These are phyloP conservation scores for Candida ascalaphidarum DNA, from an alignment of 805 yeast genomes.

Conservation along the genomic window DNA sequence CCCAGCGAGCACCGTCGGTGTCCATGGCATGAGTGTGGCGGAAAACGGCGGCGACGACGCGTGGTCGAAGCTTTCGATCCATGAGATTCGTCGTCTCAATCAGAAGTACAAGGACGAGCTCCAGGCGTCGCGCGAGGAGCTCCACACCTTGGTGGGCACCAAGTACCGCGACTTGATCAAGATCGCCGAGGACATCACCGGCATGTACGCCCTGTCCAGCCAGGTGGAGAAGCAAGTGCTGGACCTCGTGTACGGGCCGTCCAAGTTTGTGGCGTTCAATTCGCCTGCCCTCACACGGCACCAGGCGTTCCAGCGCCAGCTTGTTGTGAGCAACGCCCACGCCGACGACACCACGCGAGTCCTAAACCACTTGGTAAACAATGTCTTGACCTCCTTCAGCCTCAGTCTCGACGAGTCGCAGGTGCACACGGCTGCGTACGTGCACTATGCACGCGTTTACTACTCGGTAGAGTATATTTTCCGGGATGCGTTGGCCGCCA, in stretches of 20 bases:
- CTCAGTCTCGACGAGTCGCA: conserved; percentile 10
- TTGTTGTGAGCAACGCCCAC: too few relatives aligned
- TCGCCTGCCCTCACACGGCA: conserved; percentile 6
- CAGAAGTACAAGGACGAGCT: conserved; percentile 18
- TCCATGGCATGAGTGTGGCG: too few relatives aligned
- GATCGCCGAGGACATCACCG: conserved; percentile 34
- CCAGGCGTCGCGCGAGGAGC: conserved; percentile 19
- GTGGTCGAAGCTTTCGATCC: conserved; percentile 21
- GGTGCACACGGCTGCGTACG: conserved; percentile 17
- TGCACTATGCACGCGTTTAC: conserved; percentile 26
- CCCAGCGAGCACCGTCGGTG: not conserved
- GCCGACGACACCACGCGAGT: too few relatives aligned
- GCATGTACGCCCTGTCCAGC: conserved; percentile 16
- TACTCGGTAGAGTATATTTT: conserved; percentile 20
- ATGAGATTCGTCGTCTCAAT: conserved; percentile 22
- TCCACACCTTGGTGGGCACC: conserved; percentile 29
- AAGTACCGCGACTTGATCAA: conserved; percentile 35
- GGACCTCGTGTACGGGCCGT: conserved; percentile 20
- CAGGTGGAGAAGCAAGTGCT: conserved; percentile 16
- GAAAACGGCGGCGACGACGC: too few relatives aligned
- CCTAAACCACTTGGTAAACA: conserved; percentile 20
- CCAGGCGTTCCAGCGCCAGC: too few relatives aligned
- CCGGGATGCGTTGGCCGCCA: conserved; percentile 7
- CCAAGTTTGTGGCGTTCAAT: conserved; percentile 19
- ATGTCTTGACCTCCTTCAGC: conserved; percentile 20